These are phyloP conservation scores for Globisporangium rhizosaccharum DNA, from an alignment of 352 stramenopile genomes.

Conservation along the genomic window DNA sequence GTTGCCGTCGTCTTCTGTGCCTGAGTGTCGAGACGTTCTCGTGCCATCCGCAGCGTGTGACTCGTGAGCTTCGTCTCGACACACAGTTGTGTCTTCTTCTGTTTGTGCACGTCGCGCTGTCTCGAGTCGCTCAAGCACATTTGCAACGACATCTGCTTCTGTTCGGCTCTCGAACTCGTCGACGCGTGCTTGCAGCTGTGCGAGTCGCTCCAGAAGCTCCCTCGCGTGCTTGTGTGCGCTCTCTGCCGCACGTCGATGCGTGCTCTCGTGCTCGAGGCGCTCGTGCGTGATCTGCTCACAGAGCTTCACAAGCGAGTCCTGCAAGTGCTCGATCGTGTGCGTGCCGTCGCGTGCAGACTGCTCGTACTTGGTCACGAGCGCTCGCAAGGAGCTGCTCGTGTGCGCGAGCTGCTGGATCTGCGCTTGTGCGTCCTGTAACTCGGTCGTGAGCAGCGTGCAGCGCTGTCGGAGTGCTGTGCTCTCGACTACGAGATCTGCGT, in stretches of 20 bases:
- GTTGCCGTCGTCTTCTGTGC: too few relatives aligned
- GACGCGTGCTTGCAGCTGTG: too few relatives aligned
- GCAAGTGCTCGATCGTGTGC: slow-evolving; percentile 30
- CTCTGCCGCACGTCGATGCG: slow-evolving; percentile 2
- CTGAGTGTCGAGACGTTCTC: too few relatives aligned
- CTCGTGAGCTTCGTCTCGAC: too few relatives aligned
- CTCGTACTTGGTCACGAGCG: slow-evolving; percentile 30
- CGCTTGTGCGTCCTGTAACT: slow-evolving; percentile 4
- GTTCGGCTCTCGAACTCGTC: too few relatives aligned
- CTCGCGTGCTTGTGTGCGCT: too few relatives aligned
- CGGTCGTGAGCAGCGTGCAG: slow-evolving; percentile 13
- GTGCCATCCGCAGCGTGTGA: too few relatives aligned
- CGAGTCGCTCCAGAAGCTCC: too few relatives aligned
- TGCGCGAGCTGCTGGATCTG: slow-evolving; percentile 6
- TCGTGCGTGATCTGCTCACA: slow-evolving; percentile 29
- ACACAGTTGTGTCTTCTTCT: too few relatives aligned
- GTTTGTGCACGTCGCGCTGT: too few relatives aligned
- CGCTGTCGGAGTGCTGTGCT: slow-evolving; percentile 4
- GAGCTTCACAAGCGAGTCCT: slow-evolving; percentile 29
- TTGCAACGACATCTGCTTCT: too few relatives aligned
- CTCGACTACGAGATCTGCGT: slow-evolving; percentile 2
- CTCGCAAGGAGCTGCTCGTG: slow-evolving; percentile 1
- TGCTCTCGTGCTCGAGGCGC: slow-evolving; percentile 9
- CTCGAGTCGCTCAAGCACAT: too few relatives aligned
- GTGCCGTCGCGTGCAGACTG: slow-evolving; percentile 28